These are phyloP conservation scores for Aspergillus sp. DNA, from an alignment of 2,329 filamentous ascomycete genomes.

Conservation along the genomic window DNA sequence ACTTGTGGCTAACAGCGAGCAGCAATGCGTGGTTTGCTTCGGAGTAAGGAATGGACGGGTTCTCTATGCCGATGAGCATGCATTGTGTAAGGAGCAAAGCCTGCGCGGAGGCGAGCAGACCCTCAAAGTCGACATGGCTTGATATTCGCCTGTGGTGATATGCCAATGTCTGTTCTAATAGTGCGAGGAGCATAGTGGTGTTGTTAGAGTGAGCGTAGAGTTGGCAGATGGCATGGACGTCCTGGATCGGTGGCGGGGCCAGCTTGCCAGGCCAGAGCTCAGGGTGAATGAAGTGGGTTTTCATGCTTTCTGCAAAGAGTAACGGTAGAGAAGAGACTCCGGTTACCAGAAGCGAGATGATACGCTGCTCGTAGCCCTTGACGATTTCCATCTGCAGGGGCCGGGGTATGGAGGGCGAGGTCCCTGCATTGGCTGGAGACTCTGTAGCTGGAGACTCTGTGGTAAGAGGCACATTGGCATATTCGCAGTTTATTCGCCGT, in stretches of 20 bases:
- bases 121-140: slow-evolving; percentile 20
- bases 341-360: slow-evolving; percentile 22
- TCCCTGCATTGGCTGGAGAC: neutral
- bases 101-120: slow-evolving; percentile 25
- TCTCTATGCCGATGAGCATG: slow-evolving; percentile 20
- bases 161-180: slow-evolving; percentile 15
- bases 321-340: slow-evolving; percentile 20
- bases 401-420: slow-evolving; percentile 4
- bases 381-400: slow-evolving; percentile 21
- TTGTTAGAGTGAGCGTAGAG: slow-evolving; percentile 6
- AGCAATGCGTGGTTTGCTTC: slow-evolving; percentile 21
- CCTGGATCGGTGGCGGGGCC: slow-evolving; percentile 14
- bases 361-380: slow-evolving; percentile 22
- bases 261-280: slow-evolving; percentile 15
- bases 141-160: slow-evolving; percentile 14
- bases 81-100: slow-evolving; percentile 26
- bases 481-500: slow-evolving; percentile 24
- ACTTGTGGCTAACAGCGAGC: slow-evolving; percentile 15
- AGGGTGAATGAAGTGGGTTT: slow-evolving; percentile 28
- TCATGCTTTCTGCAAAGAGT: slow-evolving; percentile 17
- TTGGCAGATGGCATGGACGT: slow-evolving; percentile 22
- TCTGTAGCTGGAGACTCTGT: neutral
- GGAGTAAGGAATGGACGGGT: slow-evolving; percentile 10
- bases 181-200: slow-evolving; percentile 1
- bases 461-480: slow-evolving; percentile 23